Evolutionary conservation across 2,329 filamentous ascomycete genomes (phyloP).

Genomic region (Talaromyces pinophilus): DNA sequence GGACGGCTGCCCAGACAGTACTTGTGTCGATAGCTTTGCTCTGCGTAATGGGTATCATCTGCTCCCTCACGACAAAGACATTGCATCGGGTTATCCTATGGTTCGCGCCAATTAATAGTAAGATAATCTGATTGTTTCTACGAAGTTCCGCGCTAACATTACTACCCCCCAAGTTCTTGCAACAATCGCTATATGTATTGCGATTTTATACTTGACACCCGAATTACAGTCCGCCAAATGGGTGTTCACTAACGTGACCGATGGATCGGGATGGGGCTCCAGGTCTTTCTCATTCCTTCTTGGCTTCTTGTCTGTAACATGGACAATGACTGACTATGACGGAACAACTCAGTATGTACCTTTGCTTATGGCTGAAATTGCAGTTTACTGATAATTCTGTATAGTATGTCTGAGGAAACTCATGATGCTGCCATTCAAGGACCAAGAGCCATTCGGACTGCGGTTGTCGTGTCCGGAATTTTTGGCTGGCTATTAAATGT

Average conservation of each 20-base stretch:
- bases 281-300: slow-evolving; percentile 64
- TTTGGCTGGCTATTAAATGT: slow-evolving; percentile 65
- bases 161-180: slow-evolving; percentile 50
- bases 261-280: slow-evolving; percentile 64
- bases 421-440: slow-evolving; percentile 63
- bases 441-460: slow-evolving; percentile 60
- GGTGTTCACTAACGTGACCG: slow-evolving; percentile 63
- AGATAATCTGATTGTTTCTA: slow-evolving; percentile 23
- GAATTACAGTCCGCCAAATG: slow-evolving; percentile 60
- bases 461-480: slow-evolving; percentile 60
- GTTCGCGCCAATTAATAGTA: slow-evolving; percentile 68
- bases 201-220: slow-evolving; percentile 59
- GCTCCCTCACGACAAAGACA: slow-evolving; percentile 62
- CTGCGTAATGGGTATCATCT: slow-evolving; percentile 59
- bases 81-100: slow-evolving; percentile 63
- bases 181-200: slow-evolving; percentile 61
- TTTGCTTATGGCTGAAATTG: neutral
- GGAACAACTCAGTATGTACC: slow-evolving; percentile 61
- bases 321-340: slow-evolving; percentile 69
- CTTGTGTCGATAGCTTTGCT: slow-evolving; percentile 59
- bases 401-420: slow-evolving; percentile 66
- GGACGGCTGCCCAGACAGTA: slow-evolving; percentile 60
- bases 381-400: slow-evolving; percentile 13
- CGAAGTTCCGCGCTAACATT: neutral
- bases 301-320: slow-evolving; percentile 50